Evolutionary conservation across 2,329 filamentous ascomycete species (phyloP).

Genomic region (Phaeosphaeria sp.): DNA sequence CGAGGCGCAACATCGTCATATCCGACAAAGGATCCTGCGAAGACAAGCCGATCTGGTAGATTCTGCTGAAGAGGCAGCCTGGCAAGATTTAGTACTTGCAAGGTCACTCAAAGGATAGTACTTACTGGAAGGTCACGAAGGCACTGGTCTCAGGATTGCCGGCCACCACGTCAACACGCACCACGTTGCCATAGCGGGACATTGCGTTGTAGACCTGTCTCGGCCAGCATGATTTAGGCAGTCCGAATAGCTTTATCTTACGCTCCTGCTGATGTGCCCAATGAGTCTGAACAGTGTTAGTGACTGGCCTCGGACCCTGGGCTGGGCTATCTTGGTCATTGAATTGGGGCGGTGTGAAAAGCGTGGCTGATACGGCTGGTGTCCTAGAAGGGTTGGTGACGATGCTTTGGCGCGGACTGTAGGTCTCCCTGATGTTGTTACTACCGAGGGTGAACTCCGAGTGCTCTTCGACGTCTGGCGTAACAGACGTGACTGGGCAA

Average conservation of each 20-base stretch:
- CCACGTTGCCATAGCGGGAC: conserved; percentile 32
- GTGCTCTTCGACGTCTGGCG: not conserved
- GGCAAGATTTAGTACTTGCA: conserved; percentile 1
- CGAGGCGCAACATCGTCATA: conserved; percentile 7
- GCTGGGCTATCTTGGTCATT: conserved; percentile 1
- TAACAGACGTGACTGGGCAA: conserved; percentile 6
- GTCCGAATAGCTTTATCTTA: conserved; percentile 24
- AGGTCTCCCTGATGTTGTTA: conserved; percentile 22
- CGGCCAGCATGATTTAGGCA: conserved; percentile 26
- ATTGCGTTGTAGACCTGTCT: conserved; percentile 30
- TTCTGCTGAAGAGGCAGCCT: conserved; percentile 20
- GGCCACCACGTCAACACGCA: conserved; percentile 35
- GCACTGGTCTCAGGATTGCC: conserved; percentile 16
- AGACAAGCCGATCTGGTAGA: conserved; percentile 12
- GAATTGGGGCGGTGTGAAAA: not conserved
- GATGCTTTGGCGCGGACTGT: conserved; percentile 5
- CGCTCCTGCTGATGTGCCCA: conserved; percentile 30
- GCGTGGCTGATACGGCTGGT: not conserved
- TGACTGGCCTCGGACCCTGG: conserved; percentile 1
- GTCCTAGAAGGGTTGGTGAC: not conserved
- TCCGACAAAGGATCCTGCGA: conserved; percentile 10
- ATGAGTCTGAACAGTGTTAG: conserved; percentile 5
- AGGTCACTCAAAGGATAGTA: not conserved
- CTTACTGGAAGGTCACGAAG: conserved; percentile 34
- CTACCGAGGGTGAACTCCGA: conserved; percentile 17